A percentile compares a stretch with the other conserved stretches of the same genome.
Evolutionary conservation across 2,329 filamentous ascomycete genomes (phyloP).

Genomic region (Blastomyces parvus): DNA sequence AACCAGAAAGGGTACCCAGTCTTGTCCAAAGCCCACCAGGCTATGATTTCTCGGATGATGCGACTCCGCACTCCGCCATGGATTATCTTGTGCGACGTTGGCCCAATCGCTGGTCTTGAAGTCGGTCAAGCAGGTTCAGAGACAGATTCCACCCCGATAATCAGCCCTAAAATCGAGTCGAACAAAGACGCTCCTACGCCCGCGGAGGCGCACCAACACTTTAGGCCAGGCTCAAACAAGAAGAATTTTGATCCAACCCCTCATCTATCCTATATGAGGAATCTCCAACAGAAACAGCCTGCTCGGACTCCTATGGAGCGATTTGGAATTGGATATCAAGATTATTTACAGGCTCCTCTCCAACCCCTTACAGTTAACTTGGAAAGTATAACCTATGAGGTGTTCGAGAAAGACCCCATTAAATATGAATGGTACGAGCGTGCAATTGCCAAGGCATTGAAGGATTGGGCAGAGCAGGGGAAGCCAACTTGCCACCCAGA

Average conservation of each 20-base stretch:
- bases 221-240: slow-evolving; percentile 33
- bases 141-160: slow-evolving; percentile 12
- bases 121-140: slow-evolving; percentile 17
- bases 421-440: slow-evolving; percentile 95
- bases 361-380: slow-evolving; percentile 94
- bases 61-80: slow-evolving; percentile 50
- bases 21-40: slow-evolving; percentile 49
- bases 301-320: slow-evolving; percentile 53
- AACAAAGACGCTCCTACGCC: slow-evolving; percentile 55
- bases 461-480: slow-evolving; percentile 62
- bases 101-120: slow-evolving; percentile 40
- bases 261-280: slow-evolving; percentile 71
- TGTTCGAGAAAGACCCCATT: slow-evolving; percentile 95
- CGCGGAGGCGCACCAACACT: slow-evolving; percentile 50
- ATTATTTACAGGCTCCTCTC: slow-evolving; percentile 89
- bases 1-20: slow-evolving; percentile 52
- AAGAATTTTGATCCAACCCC: slow-evolving; percentile 49
- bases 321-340: slow-evolving; percentile 68
- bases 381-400: slow-evolving; percentile 94
- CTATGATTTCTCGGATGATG: slow-evolving; percentile 48
- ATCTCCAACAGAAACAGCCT: slow-evolving; percentile 74
- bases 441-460: slow-evolving; percentile 69
- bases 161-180: not conserved
- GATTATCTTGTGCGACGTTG: slow-evolving; percentile 52
- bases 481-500: slow-evolving; percentile 65